phyloP scores from a whole-genome alignment of 163 green algal species.

The Chlamydomonas reinhardtii region DNA sequence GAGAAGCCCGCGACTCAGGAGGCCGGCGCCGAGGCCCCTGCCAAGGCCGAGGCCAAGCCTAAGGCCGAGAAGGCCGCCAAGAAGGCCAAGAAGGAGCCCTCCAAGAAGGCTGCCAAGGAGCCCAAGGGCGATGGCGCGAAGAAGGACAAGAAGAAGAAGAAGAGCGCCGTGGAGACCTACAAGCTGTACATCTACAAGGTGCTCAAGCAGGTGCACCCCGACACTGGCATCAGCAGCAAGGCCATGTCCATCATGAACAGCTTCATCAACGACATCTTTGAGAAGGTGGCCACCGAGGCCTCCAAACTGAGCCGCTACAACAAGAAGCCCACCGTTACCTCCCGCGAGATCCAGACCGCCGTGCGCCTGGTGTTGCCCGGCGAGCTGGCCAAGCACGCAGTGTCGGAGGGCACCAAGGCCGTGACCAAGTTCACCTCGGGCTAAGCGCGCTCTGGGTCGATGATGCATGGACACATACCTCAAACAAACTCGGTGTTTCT shows the following conservation, averaged over 20 bases:
- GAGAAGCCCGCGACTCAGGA: too few relatives aligned
- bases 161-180: slow-evolving; percentile 37
- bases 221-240: slow-evolving; percentile 84
- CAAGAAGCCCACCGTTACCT: slow-evolving; percentile 49
- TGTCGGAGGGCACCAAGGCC: slow-evolving; percentile 95
- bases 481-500: too few relatives aligned
- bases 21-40: too few relatives aligned
- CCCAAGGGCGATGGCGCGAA: too few relatives aligned
- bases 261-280: slow-evolving; percentile 94
- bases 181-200: slow-evolving; percentile 64
- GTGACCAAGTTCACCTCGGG: slow-evolving; percentile 96
- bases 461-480: too few relatives aligned
- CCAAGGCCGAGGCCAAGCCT: too few relatives aligned
- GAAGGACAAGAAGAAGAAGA: too few relatives aligned
- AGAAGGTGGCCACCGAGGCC: slow-evolving; percentile 92
- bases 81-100: too few relatives aligned
- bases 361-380: slow-evolving; percentile 85
- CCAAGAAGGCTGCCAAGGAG: too few relatives aligned
- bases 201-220: slow-evolving; percentile 74
- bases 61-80: too few relatives aligned
- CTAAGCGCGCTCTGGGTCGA: slow-evolving; percentile 58
- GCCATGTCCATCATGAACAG: slow-evolving; percentile 86
- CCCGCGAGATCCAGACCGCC: slow-evolving; percentile 66
- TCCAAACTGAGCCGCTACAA: slow-evolving; percentile 57
- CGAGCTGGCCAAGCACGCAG: slow-evolving; percentile 93